Evolutionary conservation across 2,329 filamentous ascomycete species (phyloP).

Genomic region (Coniosporium tulheliwenetii): DNA sequence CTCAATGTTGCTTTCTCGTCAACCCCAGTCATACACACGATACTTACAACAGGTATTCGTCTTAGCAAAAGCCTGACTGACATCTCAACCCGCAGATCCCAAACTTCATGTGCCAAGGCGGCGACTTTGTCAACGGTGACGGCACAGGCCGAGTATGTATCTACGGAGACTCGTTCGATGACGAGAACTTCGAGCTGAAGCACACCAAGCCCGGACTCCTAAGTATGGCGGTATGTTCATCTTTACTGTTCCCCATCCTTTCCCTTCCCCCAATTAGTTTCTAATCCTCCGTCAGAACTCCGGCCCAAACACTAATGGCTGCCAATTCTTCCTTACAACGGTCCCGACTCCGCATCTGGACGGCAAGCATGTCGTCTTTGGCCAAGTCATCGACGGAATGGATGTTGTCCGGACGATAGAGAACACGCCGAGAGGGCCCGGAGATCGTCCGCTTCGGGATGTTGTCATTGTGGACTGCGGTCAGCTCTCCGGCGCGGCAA

Average conservation of each 20-base stretch:
- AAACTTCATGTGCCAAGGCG: slow-evolving; percentile 96
- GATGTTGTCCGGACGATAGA: slow-evolving; percentile 81
- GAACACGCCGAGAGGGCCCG: slow-evolving; percentile 56
- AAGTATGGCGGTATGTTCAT: slow-evolving; percentile 55
- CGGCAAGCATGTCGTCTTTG: slow-evolving; percentile 93
- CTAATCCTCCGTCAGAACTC: neutral
- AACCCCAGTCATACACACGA: neutral
- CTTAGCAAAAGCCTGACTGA: neutral
- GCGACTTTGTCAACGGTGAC: slow-evolving; percentile 89
- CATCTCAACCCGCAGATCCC: slow-evolving; percentile 44
- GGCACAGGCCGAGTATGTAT: slow-evolving; percentile 95
- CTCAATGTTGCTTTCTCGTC: neutral
- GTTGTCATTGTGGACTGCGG: slow-evolving; percentile 70
- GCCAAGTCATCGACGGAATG: slow-evolving; percentile 85
- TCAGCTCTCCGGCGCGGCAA: slow-evolving; percentile 50
- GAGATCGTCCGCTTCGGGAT: slow-evolving; percentile 64
- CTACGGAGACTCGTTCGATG: slow-evolving; percentile 91
- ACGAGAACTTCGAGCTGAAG: slow-evolving; percentile 87
- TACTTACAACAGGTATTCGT: too few relatives aligned
- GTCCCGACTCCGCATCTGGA: slow-evolving; percentile 90
- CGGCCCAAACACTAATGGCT: slow-evolving; percentile 60
- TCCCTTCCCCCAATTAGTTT: neutral
- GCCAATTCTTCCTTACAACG: slow-evolving; percentile 96
- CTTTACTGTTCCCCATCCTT: neutral
- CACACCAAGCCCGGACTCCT: slow-evolving; percentile 88